Base-by-base conservation (phyloP, 306 rosid genomes). In the Ormosia emarginata region DNA sequence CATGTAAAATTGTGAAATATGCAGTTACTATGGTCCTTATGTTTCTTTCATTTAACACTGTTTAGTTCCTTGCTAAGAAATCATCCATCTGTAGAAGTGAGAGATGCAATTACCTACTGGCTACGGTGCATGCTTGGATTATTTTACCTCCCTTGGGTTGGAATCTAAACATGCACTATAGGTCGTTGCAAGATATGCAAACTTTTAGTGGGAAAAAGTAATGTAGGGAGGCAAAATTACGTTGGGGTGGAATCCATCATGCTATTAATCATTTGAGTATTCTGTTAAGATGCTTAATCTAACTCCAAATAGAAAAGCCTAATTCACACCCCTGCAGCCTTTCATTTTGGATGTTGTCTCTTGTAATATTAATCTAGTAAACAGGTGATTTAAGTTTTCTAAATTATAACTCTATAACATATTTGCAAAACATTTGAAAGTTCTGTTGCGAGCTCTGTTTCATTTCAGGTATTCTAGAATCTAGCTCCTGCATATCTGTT, bases 401-500 rank as follows among this genome's bases (percentile, higher is more conserved):
- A 10, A 41, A 24, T 83, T 59, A 39, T 6, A 7, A 41, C 44
- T 83, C 52, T 33, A 29, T 9, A 65, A 43, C 24, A 4, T 53
- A 55, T 62, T 57, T 55, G 55, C 47, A 44, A 81, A 71, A 36
- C 44, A 44, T 71, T 77, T 32, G 71, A 75, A 52, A 75, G 67
- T 53, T 56, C 57, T 63, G 71, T 67, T 37, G 24, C 74, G 67
- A 59, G 53, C 67, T 72, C 41, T 62, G 79, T 71, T 88, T 70
- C 65, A 47, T 83, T 90, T 85, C 90, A 93, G 99, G 88, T 84
- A 67, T 78, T 73, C 83, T 30, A 11, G 90, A 75, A 75, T 89
- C 83, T n/a, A 85, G 72, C 62, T 84, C 89, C 37, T 90, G 94
- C 88, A 82, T 96, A 85, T 91, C 93, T 83, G 87, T 96, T 43